phyloP scores from a whole-genome alignment of 164 flowering plant genomes.

The Chloranthus sessilifolius region DNA sequence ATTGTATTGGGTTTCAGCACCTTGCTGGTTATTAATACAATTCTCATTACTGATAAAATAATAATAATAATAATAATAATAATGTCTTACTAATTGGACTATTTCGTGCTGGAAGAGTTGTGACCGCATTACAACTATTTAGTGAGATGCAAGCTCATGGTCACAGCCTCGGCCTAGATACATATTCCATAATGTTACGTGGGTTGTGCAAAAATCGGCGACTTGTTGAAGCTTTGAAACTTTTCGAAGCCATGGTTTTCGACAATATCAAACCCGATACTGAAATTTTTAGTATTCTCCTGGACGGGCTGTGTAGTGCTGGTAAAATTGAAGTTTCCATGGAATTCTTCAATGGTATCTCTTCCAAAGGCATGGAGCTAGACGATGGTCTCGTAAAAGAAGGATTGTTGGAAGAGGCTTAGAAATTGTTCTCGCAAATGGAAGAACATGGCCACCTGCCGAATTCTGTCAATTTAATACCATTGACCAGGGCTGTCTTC shows the following conservation, averaged over 20 bases:
- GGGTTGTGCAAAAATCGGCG: background rate
- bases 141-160: conserved; percentile 2
- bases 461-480: background rate
- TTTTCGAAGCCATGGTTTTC: background rate
- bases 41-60: too few species aligned
- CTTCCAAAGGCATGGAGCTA: too few species aligned
- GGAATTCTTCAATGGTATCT: background rate
- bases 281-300: background rate
- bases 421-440: background rate
- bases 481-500: background rate
- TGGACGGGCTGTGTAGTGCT: background rate
- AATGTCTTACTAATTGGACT: background rate
- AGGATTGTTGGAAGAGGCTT: too few species aligned
- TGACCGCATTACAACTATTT: background rate
- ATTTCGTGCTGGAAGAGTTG: background rate
- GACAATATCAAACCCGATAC: background rate
- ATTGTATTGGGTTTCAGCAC: too few species aligned
- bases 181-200: background rate
- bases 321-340: background rate
- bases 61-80: too few species aligned
- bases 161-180: background rate
- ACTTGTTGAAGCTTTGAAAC: background rate
- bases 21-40: too few species aligned
- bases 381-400: too few species aligned
- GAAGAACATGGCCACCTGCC: conserved; percentile 1